Conservation (phyloP, 148 eudicot genomes). For the Fallopia convolvulus region DNA sequence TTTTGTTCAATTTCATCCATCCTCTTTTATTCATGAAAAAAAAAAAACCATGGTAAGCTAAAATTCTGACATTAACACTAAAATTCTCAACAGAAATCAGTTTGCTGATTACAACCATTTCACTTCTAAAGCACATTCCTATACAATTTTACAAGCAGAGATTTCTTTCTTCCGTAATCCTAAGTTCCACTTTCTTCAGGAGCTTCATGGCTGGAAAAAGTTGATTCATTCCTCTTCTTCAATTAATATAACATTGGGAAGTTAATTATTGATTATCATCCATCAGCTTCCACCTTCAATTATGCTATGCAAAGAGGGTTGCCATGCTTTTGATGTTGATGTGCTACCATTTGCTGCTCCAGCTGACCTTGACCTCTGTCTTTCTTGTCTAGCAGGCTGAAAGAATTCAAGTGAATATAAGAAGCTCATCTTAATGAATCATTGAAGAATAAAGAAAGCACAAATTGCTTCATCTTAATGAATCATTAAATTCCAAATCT, state of each 20-base stretch:
- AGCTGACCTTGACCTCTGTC: constrained; percentile 35
- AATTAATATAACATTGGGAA: background rate
- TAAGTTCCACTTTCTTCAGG: background rate
- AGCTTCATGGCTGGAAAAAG: background rate
- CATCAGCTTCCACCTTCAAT: constrained; percentile 59
- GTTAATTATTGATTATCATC: constrained; percentile 12
- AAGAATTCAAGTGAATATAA: background rate
- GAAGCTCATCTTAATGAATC: background rate
- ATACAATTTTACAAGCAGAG: background rate
- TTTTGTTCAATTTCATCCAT: background rate
- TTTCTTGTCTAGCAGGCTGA: constrained; percentile 53
- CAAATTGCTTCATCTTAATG: too few species aligned
- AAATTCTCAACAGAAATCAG: constrained; percentile 16
- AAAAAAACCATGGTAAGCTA: background rate
- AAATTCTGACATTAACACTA: background rate
- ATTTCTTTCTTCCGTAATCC: background rate
- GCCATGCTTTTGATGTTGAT: constrained; percentile 70
- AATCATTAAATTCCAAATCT: background rate
- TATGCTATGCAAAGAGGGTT: constrained; percentile 74
- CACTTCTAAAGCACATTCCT: background rate
- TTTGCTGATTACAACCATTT: constrained; percentile 10
- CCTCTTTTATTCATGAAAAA: background rate
- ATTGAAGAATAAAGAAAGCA: too few species aligned
- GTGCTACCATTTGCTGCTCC: constrained; percentile 30
- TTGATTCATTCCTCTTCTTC: background rate